Evolutionary conservation across 2,329 filamentous ascomycete species (phyloP), one percentile per base, ranked within the genome.

Genomic region (Fusarium succisae): DNA sequence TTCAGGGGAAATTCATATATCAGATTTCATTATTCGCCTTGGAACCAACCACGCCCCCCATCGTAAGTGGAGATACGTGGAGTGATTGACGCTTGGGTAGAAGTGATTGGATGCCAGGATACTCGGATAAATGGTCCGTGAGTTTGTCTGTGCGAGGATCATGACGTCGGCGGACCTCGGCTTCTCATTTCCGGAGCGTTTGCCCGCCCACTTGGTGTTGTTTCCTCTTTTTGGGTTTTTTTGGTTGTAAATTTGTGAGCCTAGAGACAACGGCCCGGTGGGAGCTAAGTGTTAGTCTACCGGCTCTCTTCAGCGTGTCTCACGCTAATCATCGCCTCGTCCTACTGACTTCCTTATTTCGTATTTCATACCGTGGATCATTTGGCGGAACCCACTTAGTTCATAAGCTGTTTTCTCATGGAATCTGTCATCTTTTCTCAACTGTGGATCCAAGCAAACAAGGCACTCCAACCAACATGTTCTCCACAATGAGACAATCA

Each of bases 91-190:
- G 18, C 17, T 15, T 20, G n/a, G 26, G 43, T 24, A 13, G 32
- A 15, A 64, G 20, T 58, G 58, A 70, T 64, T 70, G 59, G 50
- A 43, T 50, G 55, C 66, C 39, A 15, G 66, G 41, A 43, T 69
- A 22, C 26, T 55, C 30, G 51, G 62, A 67, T 45, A 38, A 18
- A 50, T 28, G 26, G 24, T 10, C 61, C 62, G 8, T 28, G 24
- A 13, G 20, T 13, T 55, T 22, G 20, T n/a, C 14, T 41, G 32
- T 55, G 35, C 51, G 14, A 55, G 4, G 15, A n/a, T 41, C 59
- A 39, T 28, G 39, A 45, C 22, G 35, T 12, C 2, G 6, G 35
- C n/a, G 41, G 11, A 26, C 39, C 65, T 60, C 32, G 30, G 66
- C 28, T n/a, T 43, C 38, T 66, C 44, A 26, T n/a, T 32, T 61